Evolutionary conservation across 495 filamentous ascomycete species (phyloP), one percentile per base, ranked within the genome.

Genomic region (Neurospora discreta): DNA sequence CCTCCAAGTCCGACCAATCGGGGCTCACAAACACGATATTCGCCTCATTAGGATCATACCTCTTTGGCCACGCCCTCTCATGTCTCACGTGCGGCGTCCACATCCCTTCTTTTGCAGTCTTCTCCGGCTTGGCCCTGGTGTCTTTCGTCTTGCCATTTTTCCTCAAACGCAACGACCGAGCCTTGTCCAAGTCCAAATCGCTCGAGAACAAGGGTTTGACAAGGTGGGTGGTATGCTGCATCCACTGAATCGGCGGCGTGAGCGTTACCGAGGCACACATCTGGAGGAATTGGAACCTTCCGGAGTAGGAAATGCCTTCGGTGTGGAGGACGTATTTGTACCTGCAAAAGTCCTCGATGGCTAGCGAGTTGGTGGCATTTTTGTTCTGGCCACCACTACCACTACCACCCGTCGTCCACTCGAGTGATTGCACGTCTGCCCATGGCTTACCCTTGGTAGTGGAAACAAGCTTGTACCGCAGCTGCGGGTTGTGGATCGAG

Each of bases 271-370:
- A 83, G 0, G 74, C 79, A 73, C 86, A 88, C 68, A 85, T 80
- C 78, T 85, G 84, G 72, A 85, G 82, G 78, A 82, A 87, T 74
- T 85, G 85, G 69, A 88, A 83, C 42, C 85, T 80, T 5, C 86
- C 88, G 52, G 84, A 86, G 75, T 89, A 89, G 10, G 87, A 85
- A 30, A 89, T 80, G 1, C 87, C 87, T 80, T 90, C 89, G n/a
- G 87, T 88, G 74, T 89, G 86, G 26, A 90, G 75, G 16, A 87
- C 77, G 75, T 86, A 87, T 67, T 83, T 84, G 75, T 85, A 86
- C 70, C 77, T 75, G 75, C 86, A 88, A 73, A 86, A 86, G 18
- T 83, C 84, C 71, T 84, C 77, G 74, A 87, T 82, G 2, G 74
- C 72, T 20, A 86, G 70, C n/a, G 82, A 80, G 75, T 87, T 85